Evolutionary conservation across 352 stramenopile species (phyloP).

Genomic region (Thraustotheca clavata): DNA sequence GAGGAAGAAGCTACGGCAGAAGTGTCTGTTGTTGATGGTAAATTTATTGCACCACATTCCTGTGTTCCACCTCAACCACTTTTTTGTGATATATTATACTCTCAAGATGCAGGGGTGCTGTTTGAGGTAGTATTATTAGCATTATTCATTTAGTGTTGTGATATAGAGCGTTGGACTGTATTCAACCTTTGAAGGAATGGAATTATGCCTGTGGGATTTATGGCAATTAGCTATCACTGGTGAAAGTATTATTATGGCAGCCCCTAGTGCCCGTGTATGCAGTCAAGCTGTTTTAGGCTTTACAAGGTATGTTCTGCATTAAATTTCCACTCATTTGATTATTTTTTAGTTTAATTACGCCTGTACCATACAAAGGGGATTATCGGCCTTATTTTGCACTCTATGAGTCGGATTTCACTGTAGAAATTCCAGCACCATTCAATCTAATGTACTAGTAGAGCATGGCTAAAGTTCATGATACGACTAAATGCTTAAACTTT

Average conservation of each 20-base stretch:
- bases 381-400: constrained; percentile 81
- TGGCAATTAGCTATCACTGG: constrained; percentile 82
- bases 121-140: background rate
- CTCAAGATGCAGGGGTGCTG: constrained; percentile 28
- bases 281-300: constrained; percentile 74
- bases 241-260: constrained; percentile 70
- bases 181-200: constrained; percentile 72
- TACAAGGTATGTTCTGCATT: constrained; percentile 38
- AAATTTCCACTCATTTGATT: background rate
- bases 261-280: constrained; percentile 66
- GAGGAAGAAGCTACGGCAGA: constrained; percentile 18
- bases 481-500: constrained; percentile 31
- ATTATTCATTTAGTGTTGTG: background rate
- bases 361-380: constrained; percentile 70
- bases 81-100: constrained; percentile 62
- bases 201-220: constrained; percentile 63
- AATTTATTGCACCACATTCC: constrained; percentile 36
- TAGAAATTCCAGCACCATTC: background rate
- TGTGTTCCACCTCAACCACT: constrained; percentile 40
- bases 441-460: constrained; percentile 31
- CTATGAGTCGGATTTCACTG: constrained; percentile 71
- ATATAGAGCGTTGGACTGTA: constrained; percentile 51
- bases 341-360: constrained; percentile 58
- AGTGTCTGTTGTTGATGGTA: constrained; percentile 32
- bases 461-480: constrained; percentile 13